Base-by-base conservation (phyloP, 164 flowering plant genomes). In the Pachysandra terminalis region DNA sequence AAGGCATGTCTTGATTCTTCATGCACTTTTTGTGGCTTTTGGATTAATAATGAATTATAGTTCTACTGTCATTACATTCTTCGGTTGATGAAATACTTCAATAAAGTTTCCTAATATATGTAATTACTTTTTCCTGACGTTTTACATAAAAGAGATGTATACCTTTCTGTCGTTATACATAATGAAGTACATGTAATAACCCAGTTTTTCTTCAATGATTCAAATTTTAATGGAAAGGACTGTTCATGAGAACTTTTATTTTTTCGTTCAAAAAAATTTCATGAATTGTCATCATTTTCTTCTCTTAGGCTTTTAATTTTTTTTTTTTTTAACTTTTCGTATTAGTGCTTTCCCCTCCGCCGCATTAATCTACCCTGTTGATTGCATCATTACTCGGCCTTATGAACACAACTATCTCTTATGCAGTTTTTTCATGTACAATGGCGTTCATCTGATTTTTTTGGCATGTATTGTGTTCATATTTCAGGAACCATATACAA, bases 401-500 rank as follows among this genome's bases (percentile, higher is more conserved):
- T 13, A 19, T 68, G 9, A 23, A 19, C 6, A 35, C 28, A 13
- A 45, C 19, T 57, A 26, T 15, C 32, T 54, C 10, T 21, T 40
- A 41, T 71, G 60, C 59, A 32, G 65, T 49, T 59, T 52, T 45
- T 62, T 19, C 55, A 56, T 63, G 58, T 52, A 26, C 22, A 27
- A 9, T 57, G 22, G 21, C 58, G 41, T 68, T 13, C n/a, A 35
- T 69, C 68, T 72, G 22, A 73, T 53, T 68, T 9, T n/a, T 25
- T 64, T 45, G 32, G 26, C 45, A 51, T 57, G 55, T 61, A 45
- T 63, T 70, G 27, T 68, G 56, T 70, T 68, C 14, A 66, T 69
- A 12, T 81, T 77, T 68, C 96, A 94, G 98, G 98, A 77, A 94
- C 93, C 67, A 84, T 94, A 59, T 94, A 90, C 81, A 86, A 78